Evolutionary conservation across 805 yeast genomes (phyloP).

Genomic region (Monosporozyma aerobia): DNA sequence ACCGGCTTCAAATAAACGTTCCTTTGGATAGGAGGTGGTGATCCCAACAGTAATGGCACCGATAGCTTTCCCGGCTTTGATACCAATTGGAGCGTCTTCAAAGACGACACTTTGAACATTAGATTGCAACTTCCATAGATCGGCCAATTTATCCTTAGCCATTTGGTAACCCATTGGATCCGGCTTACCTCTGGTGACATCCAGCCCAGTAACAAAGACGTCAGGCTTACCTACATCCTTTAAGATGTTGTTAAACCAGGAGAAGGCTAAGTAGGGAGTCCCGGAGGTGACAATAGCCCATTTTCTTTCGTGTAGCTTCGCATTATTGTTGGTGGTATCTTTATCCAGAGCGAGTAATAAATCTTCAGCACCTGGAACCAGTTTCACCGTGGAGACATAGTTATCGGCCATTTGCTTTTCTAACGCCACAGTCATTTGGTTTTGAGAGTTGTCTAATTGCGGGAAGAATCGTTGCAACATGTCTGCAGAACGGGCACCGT

Average conservation of each 20-base stretch:
- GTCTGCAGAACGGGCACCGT: conserved; percentile 70
- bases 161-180: conserved; percentile 66
- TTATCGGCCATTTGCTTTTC: conserved; percentile 57
- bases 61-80: conserved; percentile 66
- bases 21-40: conserved; percentile 60
- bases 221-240: conserved; percentile 53
- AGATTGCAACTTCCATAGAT: conserved; percentile 18
- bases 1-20: conserved; percentile 56
- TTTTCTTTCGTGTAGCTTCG: conserved; percentile 31
- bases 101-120: conserved; percentile 44
- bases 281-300: conserved; percentile 86
- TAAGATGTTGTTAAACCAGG: conserved; percentile 53
- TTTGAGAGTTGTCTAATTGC: conserved; percentile 49
- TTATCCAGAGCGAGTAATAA: conserved; percentile 42
- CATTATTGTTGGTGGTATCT: conserved; percentile 14
- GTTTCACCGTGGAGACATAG: conserved; percentile 55
- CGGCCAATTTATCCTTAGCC: conserved; percentile 49
- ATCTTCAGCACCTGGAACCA: conserved; percentile 62
- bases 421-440: conserved; percentile 40
- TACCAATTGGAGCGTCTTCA: conserved; percentile 83
- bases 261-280: conserved; percentile 56
- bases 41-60: conserved; percentile 72
- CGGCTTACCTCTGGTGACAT: conserved; percentile 67
- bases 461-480: conserved; percentile 61
- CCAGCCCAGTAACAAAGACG: conserved; percentile 70